These are phyloP conservation scores for Misopates orontium DNA, from an alignment of 257 asterid species.

Conservation along the genomic window DNA sequence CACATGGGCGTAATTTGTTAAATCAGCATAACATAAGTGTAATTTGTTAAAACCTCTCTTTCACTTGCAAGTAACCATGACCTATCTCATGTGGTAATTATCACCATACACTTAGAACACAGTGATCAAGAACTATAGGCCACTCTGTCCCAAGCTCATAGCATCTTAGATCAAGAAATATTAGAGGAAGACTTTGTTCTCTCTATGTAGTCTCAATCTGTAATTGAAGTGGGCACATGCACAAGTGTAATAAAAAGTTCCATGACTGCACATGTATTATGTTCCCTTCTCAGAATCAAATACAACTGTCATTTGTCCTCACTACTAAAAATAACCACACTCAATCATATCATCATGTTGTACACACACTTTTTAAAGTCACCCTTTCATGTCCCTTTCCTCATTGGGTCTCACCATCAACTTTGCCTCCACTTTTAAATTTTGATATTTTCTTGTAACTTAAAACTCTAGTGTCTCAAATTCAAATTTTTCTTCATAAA, in stretches of 20 bases:
- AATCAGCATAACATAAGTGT: too few relatives aligned
- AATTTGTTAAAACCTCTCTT: too few relatives aligned
- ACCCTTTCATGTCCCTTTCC: slow-evolving; percentile 32
- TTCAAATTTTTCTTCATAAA: too few relatives aligned
- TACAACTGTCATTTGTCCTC: slow-evolving; percentile 67
- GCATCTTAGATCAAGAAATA: slow-evolving; percentile 18
- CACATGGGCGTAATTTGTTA: too few relatives aligned
- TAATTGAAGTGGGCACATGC: slow-evolving; percentile 58
- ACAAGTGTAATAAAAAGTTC: slow-evolving; percentile 22
- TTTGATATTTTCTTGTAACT: background rate
- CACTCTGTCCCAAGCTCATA: too few relatives aligned
- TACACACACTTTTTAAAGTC: slow-evolving; percentile 11
- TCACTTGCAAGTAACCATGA: too few relatives aligned
- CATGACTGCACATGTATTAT: slow-evolving; percentile 74
- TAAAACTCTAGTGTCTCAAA: too few relatives aligned
- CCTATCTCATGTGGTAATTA: too few relatives aligned
- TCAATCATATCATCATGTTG: slow-evolving; percentile 23
- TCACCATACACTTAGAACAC: too few relatives aligned
- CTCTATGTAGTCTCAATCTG: slow-evolving; percentile 29
- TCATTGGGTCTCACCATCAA: slow-evolving; percentile 5
- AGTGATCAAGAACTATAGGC: too few relatives aligned
- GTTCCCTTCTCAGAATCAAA: slow-evolving; percentile 63
- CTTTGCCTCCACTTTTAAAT: background rate
- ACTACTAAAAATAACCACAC: slow-evolving; percentile 40
- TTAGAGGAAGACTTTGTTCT: background rate